Evolutionary conservation across 257 asterid species (phyloP).

Genomic region (Solanum arcanum): DNA sequence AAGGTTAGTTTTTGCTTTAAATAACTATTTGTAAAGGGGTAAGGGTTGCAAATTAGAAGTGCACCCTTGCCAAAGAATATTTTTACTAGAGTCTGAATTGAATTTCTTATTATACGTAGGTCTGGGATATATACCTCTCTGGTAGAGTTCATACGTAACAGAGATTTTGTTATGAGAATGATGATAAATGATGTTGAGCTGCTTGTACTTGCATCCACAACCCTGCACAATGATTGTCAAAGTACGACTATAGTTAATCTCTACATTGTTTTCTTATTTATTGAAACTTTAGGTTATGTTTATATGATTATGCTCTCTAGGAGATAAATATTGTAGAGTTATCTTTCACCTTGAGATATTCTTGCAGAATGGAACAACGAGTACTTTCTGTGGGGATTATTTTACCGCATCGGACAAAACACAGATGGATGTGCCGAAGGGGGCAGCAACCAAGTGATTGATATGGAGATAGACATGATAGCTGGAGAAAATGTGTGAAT

Average conservation of each 20-base stretch:
- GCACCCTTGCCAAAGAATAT: background rate
- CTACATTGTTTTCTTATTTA: background rate
- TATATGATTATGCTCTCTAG: too few species aligned
- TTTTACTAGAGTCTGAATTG: background rate
- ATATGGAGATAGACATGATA: too few species aligned
- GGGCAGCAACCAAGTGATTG: too few species aligned
- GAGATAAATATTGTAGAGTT: too few species aligned
- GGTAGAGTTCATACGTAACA: constrained; percentile 20
- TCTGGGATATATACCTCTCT: constrained; percentile 23
- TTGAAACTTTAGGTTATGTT: too few species aligned
- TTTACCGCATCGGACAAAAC: too few species aligned
- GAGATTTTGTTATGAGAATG: constrained; percentile 31
- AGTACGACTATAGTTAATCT: constrained; percentile 12
- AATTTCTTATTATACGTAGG: constrained; percentile 13
- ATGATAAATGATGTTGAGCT: constrained; percentile 14
- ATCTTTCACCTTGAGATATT: too few species aligned
- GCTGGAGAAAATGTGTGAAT: too few species aligned
- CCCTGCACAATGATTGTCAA: constrained; percentile 32
- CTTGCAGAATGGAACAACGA: too few species aligned
- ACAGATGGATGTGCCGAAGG: too few species aligned
- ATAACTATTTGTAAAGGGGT: background rate
- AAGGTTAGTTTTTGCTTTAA: background rate
- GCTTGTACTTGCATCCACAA: too few species aligned
- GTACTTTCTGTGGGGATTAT: too few species aligned
- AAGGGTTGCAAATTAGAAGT: background rate